Evolutionary conservation across 2,329 filamentous ascomycete genomes (phyloP).

Genomic region (Hypocrella siamensis): DNA sequence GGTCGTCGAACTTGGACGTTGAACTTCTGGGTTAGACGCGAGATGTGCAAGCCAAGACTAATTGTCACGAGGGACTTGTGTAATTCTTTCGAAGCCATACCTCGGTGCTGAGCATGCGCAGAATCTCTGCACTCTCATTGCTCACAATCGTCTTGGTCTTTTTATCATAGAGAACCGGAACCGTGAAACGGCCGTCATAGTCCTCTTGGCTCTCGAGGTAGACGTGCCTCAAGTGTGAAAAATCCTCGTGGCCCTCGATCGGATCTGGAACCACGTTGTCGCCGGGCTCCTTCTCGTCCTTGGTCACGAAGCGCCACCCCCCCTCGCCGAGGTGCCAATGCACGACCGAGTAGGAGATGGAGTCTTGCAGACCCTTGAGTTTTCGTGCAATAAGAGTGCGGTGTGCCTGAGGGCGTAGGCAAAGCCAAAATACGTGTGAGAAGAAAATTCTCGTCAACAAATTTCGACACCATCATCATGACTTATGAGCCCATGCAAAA

Average conservation of each 20-base stretch:
- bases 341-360: slow-evolving; percentile 66
- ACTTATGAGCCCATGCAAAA: too few relatives aligned
- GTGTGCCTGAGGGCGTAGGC: too few relatives aligned
- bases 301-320: slow-evolving; percentile 69
- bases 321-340: slow-evolving; percentile 72
- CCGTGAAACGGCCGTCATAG: slow-evolving; percentile 70
- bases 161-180: slow-evolving; percentile 75
- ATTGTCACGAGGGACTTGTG: too few relatives aligned
- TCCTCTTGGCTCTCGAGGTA: slow-evolving; percentile 62
- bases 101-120: slow-evolving; percentile 72
- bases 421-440: too few relatives aligned
- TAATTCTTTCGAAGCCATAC: too few relatives aligned
- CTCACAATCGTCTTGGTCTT: slow-evolving; percentile 62
- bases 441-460: neutral
- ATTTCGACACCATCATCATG: too few relatives aligned
- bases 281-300: slow-evolving; percentile 40
- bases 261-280: slow-evolving; percentile 52
- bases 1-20: slow-evolving; percentile 46
- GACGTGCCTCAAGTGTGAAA: slow-evolving; percentile 56
- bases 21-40: neutral
- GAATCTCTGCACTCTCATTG: slow-evolving; percentile 87
- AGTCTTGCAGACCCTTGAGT: slow-evolving; percentile 81
- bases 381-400: slow-evolving; percentile 75
- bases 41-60: too few relatives aligned
- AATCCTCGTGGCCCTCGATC: slow-evolving; percentile 52